These are phyloP conservation scores for Colletotrichum viniferum DNA, from an alignment of 2,329 filamentous ascomycete genomes.

Conservation along the genomic window DNA sequence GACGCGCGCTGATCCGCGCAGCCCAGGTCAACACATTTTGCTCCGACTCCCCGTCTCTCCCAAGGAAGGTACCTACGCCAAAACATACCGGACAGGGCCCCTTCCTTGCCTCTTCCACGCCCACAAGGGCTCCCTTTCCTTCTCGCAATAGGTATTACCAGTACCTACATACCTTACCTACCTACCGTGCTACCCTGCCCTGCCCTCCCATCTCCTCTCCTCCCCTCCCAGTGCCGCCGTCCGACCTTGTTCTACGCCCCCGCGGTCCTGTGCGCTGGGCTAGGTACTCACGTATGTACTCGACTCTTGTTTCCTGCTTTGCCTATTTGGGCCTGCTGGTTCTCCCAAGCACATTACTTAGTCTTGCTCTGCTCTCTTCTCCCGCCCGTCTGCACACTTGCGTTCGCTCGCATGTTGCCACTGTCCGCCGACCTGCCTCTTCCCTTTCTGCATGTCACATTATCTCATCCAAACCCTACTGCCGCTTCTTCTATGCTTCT, in stretches of 20 bases:
- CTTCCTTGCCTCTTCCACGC: background rate
- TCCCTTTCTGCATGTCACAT: background rate
- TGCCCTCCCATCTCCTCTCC: background rate
- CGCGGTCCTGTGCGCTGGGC: background rate
- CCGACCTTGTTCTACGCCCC: background rate
- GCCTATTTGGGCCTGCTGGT: background rate
- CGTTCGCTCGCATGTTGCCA: slow-evolving; percentile 6
- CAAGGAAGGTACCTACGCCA: background rate
- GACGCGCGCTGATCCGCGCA: background rate
- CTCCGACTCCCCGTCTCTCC: background rate
- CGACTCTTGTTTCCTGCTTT: background rate
- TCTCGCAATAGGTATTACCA: background rate
- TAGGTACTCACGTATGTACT: background rate
- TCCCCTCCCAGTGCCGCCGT: background rate
- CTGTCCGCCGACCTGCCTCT: background rate
- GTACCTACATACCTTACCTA: background rate
- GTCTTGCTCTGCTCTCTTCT: background rate
- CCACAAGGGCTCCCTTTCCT: background rate
- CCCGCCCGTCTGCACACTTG: background rate
- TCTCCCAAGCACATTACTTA: background rate
- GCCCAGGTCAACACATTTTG: background rate
- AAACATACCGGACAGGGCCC: background rate
- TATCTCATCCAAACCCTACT: background rate
- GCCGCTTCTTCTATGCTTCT: background rate
- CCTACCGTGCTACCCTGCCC: background rate